A percentile compares a stretch with the other conserved stretches of the same genome.
Conservation (phyloP, 768 basidiomycete species). For the Floccularia luteovirens region DNA sequence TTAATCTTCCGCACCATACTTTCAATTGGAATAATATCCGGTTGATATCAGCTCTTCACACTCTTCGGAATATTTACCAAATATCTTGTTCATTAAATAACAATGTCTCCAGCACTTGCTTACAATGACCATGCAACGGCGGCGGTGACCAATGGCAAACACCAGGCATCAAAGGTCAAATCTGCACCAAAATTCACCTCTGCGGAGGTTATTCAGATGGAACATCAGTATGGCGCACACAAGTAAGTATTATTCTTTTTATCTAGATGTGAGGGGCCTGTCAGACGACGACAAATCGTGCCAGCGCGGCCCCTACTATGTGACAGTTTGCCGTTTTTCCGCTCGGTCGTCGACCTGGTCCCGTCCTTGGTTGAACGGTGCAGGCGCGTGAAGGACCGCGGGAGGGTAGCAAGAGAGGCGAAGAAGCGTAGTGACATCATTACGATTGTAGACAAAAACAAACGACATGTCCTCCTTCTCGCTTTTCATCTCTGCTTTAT, state of each 20-base stretch:
- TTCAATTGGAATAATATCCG: too few relatives aligned
- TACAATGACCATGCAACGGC: background rate
- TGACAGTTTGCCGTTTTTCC: background rate
- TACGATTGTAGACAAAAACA: too few relatives aligned
- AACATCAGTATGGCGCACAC: slow-evolving; percentile 80
- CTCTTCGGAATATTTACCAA: background rate
- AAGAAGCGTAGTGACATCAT: too few relatives aligned
- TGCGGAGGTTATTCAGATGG: slow-evolving; percentile 70
- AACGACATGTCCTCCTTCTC: slow-evolving; percentile 11
- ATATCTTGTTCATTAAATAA: slow-evolving; percentile 3
- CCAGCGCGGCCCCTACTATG: background rate
- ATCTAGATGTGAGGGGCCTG: slow-evolving; percentile 1
- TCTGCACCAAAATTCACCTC: slow-evolving; percentile 32
- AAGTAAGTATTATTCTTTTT: slow-evolving; percentile 54
- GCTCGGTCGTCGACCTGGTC: slow-evolving; percentile 4
- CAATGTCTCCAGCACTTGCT: slow-evolving; percentile 5
- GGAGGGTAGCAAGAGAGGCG: slow-evolving; percentile 7
- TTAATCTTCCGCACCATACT: too few relatives aligned
- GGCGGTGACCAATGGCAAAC: slow-evolving; percentile 6
- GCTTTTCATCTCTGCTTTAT: slow-evolving; percentile 15
- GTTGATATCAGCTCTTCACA: slow-evolving; percentile 2
- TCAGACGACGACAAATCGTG: slow-evolving; percentile 1
- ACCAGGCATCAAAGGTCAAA: slow-evolving; percentile 7
- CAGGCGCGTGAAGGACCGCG: slow-evolving; percentile 2
- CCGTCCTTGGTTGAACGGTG: slow-evolving; percentile 1